Base-by-base conservation (phyloP, 306 rosid genomes). In the Vachellia pachyceras region DNA sequence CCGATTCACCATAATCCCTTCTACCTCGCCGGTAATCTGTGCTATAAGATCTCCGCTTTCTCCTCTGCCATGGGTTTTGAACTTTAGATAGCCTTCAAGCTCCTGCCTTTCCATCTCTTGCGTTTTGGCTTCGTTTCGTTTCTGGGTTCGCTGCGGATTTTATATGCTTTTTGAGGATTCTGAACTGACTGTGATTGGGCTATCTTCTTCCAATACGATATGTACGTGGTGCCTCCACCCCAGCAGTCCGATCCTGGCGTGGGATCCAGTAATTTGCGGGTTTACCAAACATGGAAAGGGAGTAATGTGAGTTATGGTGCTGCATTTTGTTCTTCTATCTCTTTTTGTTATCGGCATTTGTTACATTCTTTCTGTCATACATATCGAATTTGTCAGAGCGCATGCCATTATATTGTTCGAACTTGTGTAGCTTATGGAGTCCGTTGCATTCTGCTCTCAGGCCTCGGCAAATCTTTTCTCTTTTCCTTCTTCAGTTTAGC, bases 151-250 rank as follows among this genome's bases (percentile, higher is more conserved):
- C 61, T 20, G 75, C 35, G 57, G 72, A 60, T 37, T 73, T 66
- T 66, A 11, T 64, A 11, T 39, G 49, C 42, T 36, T 1, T 49
- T 77, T 77, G 74, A 57, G 76, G 75, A 54, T 78, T 55, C 73
- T 80, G 18, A 79, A 69, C 83, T 79, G 45, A 54, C 23, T 39
- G 40, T 4, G 57, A 25, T 68, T 60, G 37, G 77, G 73, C 29
- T 37, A 12, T 20, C 37, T 46, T 17, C n/a, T 57, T 22, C 7
- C 41, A 6, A 44, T 14, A 25, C 73, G 77, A 72, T 65, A 95
- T 95, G 99, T 91, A 95, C 84, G 99, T 95, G 84, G 95, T 90
- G 49, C 97, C 97, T 80, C 98, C 98, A 7, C 97, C 99, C 10
- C 94, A 88, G 83, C 90, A 91, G 66, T 87, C 97, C 72, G 97